Percentiles rank a stretch among this genome's conserved stretches.
Evolutionary conservation across 2,329 filamentous ascomycete genomes (phyloP).

Genomic region (Periglandula ipomoeae): DNA sequence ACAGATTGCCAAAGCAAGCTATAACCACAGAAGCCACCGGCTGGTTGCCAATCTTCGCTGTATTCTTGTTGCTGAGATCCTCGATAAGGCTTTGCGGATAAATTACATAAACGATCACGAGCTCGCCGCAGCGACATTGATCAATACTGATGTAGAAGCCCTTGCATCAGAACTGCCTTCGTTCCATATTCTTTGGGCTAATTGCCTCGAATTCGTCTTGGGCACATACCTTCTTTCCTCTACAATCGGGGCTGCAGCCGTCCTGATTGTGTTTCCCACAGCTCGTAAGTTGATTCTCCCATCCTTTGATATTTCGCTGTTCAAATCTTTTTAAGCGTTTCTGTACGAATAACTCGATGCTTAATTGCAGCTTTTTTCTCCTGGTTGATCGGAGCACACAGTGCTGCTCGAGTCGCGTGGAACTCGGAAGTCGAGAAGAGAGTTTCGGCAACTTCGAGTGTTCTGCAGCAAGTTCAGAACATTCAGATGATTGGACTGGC

Average conservation of each 20-base stretch:
- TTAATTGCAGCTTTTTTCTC: constrained; percentile 29
- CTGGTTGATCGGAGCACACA: constrained; percentile 31
- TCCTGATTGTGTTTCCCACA: constrained; percentile 53
- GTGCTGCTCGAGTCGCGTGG: constrained; percentile 29
- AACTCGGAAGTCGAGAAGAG: constrained; percentile 21
- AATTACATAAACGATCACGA: constrained; percentile 20
- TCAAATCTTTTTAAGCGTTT: too few species aligned
- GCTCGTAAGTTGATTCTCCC: too few species aligned
- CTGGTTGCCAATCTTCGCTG: constrained; percentile 22
- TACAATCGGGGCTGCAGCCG: constrained; percentile 4
- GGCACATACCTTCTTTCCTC: constrained; percentile 9
- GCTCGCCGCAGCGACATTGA: constrained; percentile 30
- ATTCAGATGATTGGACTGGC: constrained; percentile 27
- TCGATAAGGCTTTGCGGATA: constrained; percentile 30
- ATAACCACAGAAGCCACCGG: constrained; percentile 22
- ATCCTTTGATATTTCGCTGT: neutral
- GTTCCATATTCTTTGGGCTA: constrained; percentile 26
- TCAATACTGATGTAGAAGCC: constrained; percentile 35
- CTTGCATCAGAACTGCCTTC: constrained; percentile 16
- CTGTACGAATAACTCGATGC: constrained; percentile 16
- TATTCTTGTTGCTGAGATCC: constrained; percentile 33
- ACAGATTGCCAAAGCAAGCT: constrained; percentile 13
- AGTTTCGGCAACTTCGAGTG: constrained; percentile 19
- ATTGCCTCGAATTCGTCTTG: constrained; percentile 15
- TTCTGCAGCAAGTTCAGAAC: constrained; percentile 24